Base-by-base conservation (phyloP, 2,329 filamentous ascomycete genomes). In the Xylaria sp. region DNA sequence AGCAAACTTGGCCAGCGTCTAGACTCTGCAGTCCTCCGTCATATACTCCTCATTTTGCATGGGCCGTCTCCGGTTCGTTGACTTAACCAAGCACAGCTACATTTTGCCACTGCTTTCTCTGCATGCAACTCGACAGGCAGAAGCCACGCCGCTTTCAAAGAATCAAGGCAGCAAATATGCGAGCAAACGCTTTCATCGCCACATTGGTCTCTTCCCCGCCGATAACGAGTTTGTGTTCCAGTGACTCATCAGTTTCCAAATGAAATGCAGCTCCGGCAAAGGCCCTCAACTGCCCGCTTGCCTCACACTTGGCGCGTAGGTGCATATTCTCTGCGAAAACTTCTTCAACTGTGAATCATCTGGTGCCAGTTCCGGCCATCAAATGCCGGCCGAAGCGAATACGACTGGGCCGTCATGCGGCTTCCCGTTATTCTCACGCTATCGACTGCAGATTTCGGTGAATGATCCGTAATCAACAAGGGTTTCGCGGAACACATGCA, bases 181-280 rank as follows among this genome's bases (percentile, higher is more conserved):
- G 40, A 31, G 23, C 42, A 38, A 23, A n/a, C 20, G n/a, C 51
- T 15, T 15, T 20, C 23, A 36, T 15, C 13, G 3, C 6, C 54
- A 20, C 9, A 6, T 15, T 6, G 3, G 11, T 20, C 17, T 42
- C 44, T 23, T 40, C 36, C 3, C 28, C 36, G 15, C 26, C 1
- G n/a, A 33, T 17, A 28, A 46, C 20, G n/a, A 26, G 13, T 44
- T 23, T 42, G 26, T 23, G 23, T n/a, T 9, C n/a, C 6, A 26
- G 40, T 36, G 44, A 33, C 44, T 65, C 11, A 59, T 23, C 17
- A 33, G 7, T 42, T 23, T 28, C 53, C 46, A 59, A n/a, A 13
- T 40, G 10, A 7, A 9, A 28, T 33, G 1, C 15, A 59, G 10
- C n/a, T 15, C 33, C 44, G 23, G 42, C 17, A 59, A 28, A 59